These are phyloP conservation scores for Wickerhamomyces hampshirensis DNA, from an alignment of 805 yeast species.

Conservation along the genomic window DNA sequence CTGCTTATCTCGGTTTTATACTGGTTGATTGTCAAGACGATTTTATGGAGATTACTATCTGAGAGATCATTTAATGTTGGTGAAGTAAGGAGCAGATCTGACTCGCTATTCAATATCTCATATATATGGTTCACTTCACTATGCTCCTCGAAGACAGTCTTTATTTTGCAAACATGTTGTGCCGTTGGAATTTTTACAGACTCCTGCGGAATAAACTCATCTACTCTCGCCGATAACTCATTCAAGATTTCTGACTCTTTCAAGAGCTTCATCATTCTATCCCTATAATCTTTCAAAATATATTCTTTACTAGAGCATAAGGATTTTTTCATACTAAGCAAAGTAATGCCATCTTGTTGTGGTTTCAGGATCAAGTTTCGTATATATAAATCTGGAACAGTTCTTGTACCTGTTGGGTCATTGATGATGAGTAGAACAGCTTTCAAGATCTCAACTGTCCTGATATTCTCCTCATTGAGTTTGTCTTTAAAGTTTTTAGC, in stretches of 20 bases:
- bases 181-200: constrained; percentile 16
- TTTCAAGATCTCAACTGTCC: constrained; percentile 25
- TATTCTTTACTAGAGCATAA: constrained; percentile 27
- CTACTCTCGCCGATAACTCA: constrained; percentile 7
- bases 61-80: constrained; percentile 22
- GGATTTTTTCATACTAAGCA: constrained; percentile 30
- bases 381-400: constrained; percentile 37
- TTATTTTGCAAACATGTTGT: constrained; percentile 5
- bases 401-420: constrained; percentile 33
- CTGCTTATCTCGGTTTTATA: constrained; percentile 17
- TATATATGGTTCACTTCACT: constrained; percentile 15
- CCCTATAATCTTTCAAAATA: constrained; percentile 28
- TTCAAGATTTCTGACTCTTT: constrained; percentile 4
- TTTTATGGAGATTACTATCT: constrained; percentile 6
- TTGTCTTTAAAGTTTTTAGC: constrained; percentile 33
- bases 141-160: constrained; percentile 4
- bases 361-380: constrained; percentile 30
- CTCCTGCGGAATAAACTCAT: constrained; percentile 4
- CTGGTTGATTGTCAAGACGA: constrained; percentile 6
- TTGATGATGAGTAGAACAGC: constrained; percentile 27
- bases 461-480: constrained; percentile 26
- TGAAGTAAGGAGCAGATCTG: constrained; percentile 18
- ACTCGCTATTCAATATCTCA: constrained; percentile 16
- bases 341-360: constrained; percentile 24
- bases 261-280: constrained; percentile 24